Evolutionary conservation across 2,329 filamentous ascomycete genomes (phyloP), one percentile per base, ranked within the genome.

Genomic region (Didymella pinodella): DNA sequence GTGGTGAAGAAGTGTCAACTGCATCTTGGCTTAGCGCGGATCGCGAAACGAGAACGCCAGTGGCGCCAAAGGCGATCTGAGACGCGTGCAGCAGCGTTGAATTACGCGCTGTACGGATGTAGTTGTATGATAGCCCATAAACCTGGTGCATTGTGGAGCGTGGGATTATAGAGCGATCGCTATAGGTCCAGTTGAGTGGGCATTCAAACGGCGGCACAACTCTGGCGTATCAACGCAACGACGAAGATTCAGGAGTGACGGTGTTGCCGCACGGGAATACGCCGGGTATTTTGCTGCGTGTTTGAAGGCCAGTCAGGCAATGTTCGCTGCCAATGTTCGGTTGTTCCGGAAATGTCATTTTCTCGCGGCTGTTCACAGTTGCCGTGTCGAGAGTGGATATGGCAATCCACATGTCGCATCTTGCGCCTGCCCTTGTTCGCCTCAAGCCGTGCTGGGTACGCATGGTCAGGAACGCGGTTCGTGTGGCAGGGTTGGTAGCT

Each of bases 1-100:
- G 50, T 74, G 68, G 73, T 75, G 73, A 66, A 68, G 65, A 58
- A 50, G 48, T 62, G 61, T 60, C 59, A 65, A 62, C 64, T 38
- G 61, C 65, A 65, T 64, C 69, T 67, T 71, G 63, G 65, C 63
- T 62, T 68, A 71, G 68, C 61, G 65, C 62, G 29, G 56, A 59
- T 64, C 48, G 51, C 58, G 62, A 75, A 72, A 71, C 68, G 48
- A 44, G 60, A 67, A 63, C 57, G 44, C 25, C 40, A 47, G 56
- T n/a, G 44, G 50, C 59, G 48, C 71, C 72, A 74, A 74, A 69
- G 57, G 59, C 45, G 49, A 14, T 20, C 48, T 61, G 62, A 62
- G 62, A 65, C 60, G 38, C 36, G 41, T 10, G 25, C 18, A n/a
- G 25, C 25, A 28, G 25, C 25, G 25, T n/a, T 20, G 18, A 3